Evolutionary conservation across 2,329 filamentous ascomycete species (phyloP).

Genomic region (Septoria linicola): DNA sequence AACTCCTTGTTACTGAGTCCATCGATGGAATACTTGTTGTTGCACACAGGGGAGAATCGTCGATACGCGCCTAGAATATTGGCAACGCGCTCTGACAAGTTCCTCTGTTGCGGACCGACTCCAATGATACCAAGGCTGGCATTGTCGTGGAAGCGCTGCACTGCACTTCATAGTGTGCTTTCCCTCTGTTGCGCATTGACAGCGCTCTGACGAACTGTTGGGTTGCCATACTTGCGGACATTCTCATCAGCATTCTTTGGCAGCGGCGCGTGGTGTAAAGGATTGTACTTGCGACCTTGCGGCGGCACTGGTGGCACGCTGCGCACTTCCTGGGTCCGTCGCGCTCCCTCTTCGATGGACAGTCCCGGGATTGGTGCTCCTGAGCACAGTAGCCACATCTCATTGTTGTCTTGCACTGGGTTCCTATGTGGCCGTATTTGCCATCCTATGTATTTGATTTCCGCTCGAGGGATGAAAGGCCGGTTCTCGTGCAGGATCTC

Average conservation of each 20-base stretch:
- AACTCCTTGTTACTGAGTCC: background rate
- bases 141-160: background rate
- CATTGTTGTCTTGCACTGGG: conserved; percentile 8
- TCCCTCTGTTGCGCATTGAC: background rate
- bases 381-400: conserved; percentile 13
- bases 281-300: too few species aligned
- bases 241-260: background rate
- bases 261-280: background rate
- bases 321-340: conserved; percentile 10
- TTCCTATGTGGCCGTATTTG: too few species aligned
- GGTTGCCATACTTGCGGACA: background rate
- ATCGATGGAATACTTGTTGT: background rate
- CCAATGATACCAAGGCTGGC: background rate
- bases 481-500: conserved; percentile 2
- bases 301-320: conserved; percentile 2
- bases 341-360: background rate
- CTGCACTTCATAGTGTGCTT: background rate
- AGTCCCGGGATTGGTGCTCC: conserved; percentile 12
- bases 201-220: background rate
- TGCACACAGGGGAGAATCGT: background rate
- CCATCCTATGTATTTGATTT: too few species aligned
- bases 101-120: conserved; percentile 1
- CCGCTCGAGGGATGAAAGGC: conserved; percentile 1
- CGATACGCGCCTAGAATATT: conserved; percentile 1
- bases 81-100: background rate